Evolutionary conservation across 441 rosid species (phyloP), one percentile per base, ranked within the genome.

Genomic region (Bocquillonia castaneifolia): DNA sequence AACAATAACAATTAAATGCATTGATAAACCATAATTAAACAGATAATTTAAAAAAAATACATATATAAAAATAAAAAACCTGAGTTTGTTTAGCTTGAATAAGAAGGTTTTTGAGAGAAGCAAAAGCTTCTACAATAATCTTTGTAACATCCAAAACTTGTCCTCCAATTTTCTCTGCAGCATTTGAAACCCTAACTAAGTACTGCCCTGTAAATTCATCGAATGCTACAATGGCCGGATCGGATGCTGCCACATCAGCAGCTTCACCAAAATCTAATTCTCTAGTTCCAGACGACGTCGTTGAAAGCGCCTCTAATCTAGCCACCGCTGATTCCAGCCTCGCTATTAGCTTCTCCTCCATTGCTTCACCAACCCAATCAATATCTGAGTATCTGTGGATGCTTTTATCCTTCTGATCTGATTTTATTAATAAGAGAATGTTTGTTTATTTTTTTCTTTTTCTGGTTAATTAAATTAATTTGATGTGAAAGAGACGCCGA

Each of bases 121-220:
- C 65, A 69, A 90, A 88, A 37, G 99, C 97, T 56, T 90, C 84
- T 23, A 71, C 78, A 22, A 91, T 62, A 63, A 91, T 39, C 80
- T 83, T 88, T 18, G 96, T 88, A 59, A 79, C 86, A 52, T 85
- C 93, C 56, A 85, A 79, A 74, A 91, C 99, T 76, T 74, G 84
- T 34, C 98, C 99, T 59, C 99, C 97, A 76, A 94, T 90, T 80
- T 85, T 88, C 86, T 84, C 93, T 6, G 98, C 97, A 36, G 90
- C 90, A 25, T 28, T 45, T 23, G 78, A 72, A 75, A 82, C 86
- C 83, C 84, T 87, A 68, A 80, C 82, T 6, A 86, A 74, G 56
- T 77, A 84, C 74, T 85, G 80, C 60, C 77, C 72, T 67, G 80
- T 82, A 67, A 90, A 72, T 78, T 88, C 92, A 32, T 85, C 90